Conservation (phyloP, 116 monocot species). For the Posidonia oceanica region DNA sequence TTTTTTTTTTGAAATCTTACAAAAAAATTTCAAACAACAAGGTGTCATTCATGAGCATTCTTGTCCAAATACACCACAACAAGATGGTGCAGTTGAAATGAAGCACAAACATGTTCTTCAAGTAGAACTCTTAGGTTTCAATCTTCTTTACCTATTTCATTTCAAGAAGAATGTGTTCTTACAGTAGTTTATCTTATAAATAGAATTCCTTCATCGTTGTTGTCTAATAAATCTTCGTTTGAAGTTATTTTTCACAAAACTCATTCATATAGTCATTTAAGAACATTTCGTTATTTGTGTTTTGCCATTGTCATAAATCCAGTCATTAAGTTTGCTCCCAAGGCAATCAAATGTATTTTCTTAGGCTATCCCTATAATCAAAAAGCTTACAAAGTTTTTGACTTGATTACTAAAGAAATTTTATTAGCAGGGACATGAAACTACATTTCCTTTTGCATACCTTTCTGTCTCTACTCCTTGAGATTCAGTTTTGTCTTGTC, state of each 20-base stretch:
- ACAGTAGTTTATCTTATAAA: background rate
- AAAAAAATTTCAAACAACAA: no score
- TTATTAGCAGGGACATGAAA: no score
- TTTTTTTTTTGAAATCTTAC: no score
- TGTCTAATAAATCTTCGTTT: background rate
- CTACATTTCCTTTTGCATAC: no score
- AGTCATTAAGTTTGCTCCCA: background rate
- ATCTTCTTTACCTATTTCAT: background rate
- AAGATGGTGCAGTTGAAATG: constrained; percentile 1
- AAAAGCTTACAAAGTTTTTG: background rate
- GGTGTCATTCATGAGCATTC: background rate
- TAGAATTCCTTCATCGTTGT: background rate
- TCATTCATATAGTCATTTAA: background rate
- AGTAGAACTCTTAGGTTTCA: background rate
- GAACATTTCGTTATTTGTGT: background rate
- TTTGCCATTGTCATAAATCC: background rate
- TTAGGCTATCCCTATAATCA: background rate
- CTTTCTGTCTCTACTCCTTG: no score
- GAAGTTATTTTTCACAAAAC: background rate
- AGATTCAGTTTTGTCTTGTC: no score
- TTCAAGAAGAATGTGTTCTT: background rate
- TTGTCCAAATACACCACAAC: background rate
- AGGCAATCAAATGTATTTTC: background rate
- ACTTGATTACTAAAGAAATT: no score
- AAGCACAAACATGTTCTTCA: constrained; percentile 1